Base-by-base conservation (phyloP, 2,329 filamentous ascomycete genomes). In the Penicillium sp. region DNA sequence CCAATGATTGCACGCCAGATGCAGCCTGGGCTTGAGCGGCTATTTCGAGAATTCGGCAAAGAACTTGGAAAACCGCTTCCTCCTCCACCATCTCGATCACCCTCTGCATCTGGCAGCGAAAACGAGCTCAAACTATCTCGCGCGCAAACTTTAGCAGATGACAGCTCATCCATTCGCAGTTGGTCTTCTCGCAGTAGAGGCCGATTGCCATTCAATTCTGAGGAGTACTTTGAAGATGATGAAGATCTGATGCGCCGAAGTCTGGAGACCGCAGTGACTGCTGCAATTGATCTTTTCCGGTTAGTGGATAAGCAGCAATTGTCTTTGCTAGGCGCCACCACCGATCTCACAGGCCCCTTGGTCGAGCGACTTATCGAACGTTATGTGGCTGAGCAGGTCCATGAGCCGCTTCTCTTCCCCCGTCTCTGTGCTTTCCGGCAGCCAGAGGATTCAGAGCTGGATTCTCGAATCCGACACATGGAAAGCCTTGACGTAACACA, bases 1-100 rank as follows among this genome's bases (percentile, higher is more conserved):
- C 93, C 93, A 1, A 87, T 95, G 80, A 97, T 98, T 59, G 89
- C 90, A 20, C 81, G 88, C 49, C 93, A 98, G 68, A 95, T 98
- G 89, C 89, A 96, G 59, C 81, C 85, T 1, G 93, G 93, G 0
- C 71, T 98, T 27, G 91, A 98, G 62, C 85, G 84, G 60, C 73
- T 97, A 22, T 95, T 97, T 63, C 83, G 85, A 50, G 90, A 97
- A 58, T 97, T 98, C 65, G 85, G 82, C 5, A 81, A 81, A 36
- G 86, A 91, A 44, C 85, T 96, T 56, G 87, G 94, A 55, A 89
- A 87, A 61, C 89, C 89, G 5, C 69, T 95, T 5, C 89, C 89
- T 2, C 85, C 86, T 13, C 85, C 86, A 1, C 86, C 77, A 18
- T 74, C 71, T 24, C 60, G 64, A 47, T 67, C 63, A 28, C 63